Conservation (phyloP, 345 rosid genomes). For the Eucalyptus cladocalyx region DNA sequence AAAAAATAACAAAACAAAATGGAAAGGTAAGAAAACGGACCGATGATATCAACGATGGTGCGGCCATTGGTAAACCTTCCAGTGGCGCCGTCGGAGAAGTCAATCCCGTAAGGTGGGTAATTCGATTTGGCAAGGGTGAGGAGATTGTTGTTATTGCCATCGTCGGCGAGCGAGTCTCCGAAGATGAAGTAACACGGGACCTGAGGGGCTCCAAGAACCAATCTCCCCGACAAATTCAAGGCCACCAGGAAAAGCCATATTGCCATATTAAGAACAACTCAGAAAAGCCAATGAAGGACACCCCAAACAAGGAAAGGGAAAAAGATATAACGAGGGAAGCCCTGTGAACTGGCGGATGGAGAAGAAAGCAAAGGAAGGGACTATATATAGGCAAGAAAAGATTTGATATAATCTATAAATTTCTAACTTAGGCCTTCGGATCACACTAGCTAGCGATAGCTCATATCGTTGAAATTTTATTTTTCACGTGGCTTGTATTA, state of each 20-base stretch:
- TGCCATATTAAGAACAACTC: neutral
- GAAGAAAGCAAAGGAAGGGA: neutral
- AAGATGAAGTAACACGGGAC: slow-evolving; percentile 30
- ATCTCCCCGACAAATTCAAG: neutral
- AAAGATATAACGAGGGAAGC: neutral
- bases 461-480: neutral
- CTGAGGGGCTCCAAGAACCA: neutral
- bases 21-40: neutral
- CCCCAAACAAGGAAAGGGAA: neutral
- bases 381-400: neutral
- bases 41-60: slow-evolving; percentile 11
- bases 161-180: slow-evolving; percentile 28
- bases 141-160: slow-evolving; percentile 29
- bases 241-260: neutral
- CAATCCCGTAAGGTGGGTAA: slow-evolving; percentile 23
- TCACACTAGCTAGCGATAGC: neutral
- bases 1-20: neutral
- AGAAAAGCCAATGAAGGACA: neutral
- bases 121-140: slow-evolving; percentile 9
- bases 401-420: neutral
- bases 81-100: slow-evolving; percentile 18
- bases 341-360: neutral
- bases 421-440: neutral
- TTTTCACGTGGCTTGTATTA: neutral
- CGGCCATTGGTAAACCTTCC: slow-evolving; percentile 24